These are phyloP conservation scores for Melocanna baccifera DNA, from an alignment of 176 grass and related monocot species.

Conservation along the genomic window DNA sequence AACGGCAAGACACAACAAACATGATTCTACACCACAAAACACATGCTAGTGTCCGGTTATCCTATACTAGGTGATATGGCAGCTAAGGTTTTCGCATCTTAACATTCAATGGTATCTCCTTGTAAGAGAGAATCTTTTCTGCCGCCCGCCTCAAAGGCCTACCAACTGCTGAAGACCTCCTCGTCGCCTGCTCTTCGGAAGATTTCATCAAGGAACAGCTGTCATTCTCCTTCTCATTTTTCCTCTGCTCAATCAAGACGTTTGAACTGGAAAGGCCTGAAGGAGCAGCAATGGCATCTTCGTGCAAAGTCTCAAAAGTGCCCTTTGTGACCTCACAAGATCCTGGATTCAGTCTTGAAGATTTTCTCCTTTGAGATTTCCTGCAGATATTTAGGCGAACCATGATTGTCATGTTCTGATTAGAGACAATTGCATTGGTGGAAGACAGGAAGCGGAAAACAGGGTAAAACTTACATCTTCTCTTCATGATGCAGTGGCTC, in stretches of 20 bases:
- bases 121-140: slow-evolving; percentile 57
- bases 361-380: slow-evolving; percentile 23
- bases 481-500: slow-evolving; percentile 2
- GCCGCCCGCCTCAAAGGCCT: slow-evolving; percentile 45
- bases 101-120: slow-evolving; percentile 51
- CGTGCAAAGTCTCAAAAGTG: not conserved
- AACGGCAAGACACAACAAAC: slow-evolving; percentile 21
- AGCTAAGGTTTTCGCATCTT: slow-evolving; percentile 50
- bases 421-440: not conserved
- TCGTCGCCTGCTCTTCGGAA: not conserved
- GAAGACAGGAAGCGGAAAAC: not conserved
- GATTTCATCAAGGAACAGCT: not conserved
- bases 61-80: not conserved
- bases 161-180: slow-evolving; percentile 25
- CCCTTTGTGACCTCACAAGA: not conserved
- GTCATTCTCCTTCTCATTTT: not conserved
- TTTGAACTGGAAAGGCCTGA: not conserved
- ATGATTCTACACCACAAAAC: not conserved
- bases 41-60: not conserved
- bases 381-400: slow-evolving; percentile 15
- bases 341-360: slow-evolving; percentile 20
- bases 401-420: not conserved
- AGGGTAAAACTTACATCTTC: slow-evolving; percentile 26
- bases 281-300: slow-evolving; percentile 22
- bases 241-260: not conserved